These are phyloP conservation scores for Ophiostoma himal-ulmi DNA, from an alignment of 2,329 filamentous ascomycete genomes.

Conservation along the genomic window DNA sequence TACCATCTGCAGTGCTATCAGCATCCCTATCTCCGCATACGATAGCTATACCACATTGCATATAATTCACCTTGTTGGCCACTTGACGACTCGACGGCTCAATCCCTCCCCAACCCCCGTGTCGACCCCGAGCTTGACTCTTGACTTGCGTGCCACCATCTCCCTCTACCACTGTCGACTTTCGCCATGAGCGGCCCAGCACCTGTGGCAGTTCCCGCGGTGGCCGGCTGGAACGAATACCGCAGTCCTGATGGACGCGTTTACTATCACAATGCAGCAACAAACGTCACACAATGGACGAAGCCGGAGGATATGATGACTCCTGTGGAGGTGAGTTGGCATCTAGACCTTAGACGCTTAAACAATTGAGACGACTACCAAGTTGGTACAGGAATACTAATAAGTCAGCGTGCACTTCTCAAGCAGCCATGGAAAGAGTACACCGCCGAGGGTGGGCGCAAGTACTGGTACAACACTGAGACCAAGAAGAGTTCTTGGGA, in stretches of 20 bases:
- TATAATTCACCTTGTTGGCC: not conserved
- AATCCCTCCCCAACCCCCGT: not conserved
- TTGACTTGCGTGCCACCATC: not conserved
- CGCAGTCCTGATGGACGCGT: conserved; percentile 72
- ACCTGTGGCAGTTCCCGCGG: not conserved
- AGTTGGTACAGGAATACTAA: conserved; percentile 23
- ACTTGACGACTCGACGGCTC: not conserved
- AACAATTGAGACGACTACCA: not conserved
- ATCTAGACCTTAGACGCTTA: not conserved
- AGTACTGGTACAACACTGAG: conserved; percentile 94
- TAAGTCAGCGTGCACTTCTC: conserved; percentile 63
- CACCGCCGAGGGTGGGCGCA: conserved; percentile 74
- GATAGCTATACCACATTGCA: not conserved
- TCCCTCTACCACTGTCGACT: not conserved
- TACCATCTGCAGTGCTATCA: not conserved
- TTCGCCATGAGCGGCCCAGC: conserved; percentile 52
- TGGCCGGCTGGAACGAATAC: conserved; percentile 68
- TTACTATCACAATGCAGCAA: conserved; percentile 86
- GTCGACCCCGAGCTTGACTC: not conserved
- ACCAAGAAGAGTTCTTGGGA: conserved; percentile 92
- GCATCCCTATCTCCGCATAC: not conserved
- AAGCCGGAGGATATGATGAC: conserved; percentile 89
- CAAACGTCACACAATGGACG: conserved; percentile 86
- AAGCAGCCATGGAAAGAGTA: conserved; percentile 92
- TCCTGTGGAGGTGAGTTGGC: conserved; percentile 60